Evolutionary conservation across 352 stramenopile species (phyloP).

Genomic region (Aphanomyces stellatus): DNA sequence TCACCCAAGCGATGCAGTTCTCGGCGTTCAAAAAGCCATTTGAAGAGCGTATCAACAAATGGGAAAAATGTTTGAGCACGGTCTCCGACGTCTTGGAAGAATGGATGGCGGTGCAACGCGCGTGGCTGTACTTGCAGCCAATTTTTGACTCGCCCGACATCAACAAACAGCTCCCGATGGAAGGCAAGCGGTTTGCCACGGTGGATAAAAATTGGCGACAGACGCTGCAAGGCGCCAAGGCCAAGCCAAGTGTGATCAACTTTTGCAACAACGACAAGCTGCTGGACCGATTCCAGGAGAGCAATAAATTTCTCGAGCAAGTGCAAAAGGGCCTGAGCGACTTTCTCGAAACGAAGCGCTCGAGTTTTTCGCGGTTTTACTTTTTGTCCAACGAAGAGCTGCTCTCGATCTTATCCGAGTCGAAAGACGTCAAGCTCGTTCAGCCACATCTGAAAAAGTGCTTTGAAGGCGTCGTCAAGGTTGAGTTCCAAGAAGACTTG

Average conservation of each 20-base stretch:
- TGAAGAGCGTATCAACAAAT: constrained; percentile 88
- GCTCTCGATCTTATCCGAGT: constrained; percentile 92
- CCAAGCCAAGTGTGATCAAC: constrained; percentile 75
- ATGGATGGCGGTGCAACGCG: constrained; percentile 91
- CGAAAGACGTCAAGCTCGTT: constrained; percentile 92
- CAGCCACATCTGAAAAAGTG: constrained; percentile 94
- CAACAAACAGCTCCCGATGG: constrained; percentile 92
- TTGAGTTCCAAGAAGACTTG: constrained; percentile 87
- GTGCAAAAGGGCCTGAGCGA: constrained; percentile 93
- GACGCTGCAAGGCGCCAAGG: constrained; percentile 78
- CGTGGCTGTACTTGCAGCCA: constrained; percentile 93
- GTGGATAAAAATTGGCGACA: constrained; percentile 94
- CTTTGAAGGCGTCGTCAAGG: constrained; percentile 91
- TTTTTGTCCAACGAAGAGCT: constrained; percentile 94
- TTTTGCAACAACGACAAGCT: constrained; percentile 93
- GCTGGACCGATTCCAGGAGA: constrained; percentile 88
- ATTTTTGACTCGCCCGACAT: constrained; percentile 95
- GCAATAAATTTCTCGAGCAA: constrained; percentile 91
- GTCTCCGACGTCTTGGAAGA: constrained; percentile 92
- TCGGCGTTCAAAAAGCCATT: constrained; percentile 93
- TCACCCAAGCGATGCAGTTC: constrained; percentile 93
- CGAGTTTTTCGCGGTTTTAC: constrained; percentile 91
- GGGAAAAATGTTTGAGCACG: constrained; percentile 81
- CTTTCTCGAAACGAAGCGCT: constrained; percentile 93
- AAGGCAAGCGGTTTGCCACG: constrained; percentile 91